Evolutionary conservation across 768 basidiomycete genomes (phyloP), one percentile per base, ranked within the genome.

Genomic region (Xerocomellus dryophilus): DNA sequence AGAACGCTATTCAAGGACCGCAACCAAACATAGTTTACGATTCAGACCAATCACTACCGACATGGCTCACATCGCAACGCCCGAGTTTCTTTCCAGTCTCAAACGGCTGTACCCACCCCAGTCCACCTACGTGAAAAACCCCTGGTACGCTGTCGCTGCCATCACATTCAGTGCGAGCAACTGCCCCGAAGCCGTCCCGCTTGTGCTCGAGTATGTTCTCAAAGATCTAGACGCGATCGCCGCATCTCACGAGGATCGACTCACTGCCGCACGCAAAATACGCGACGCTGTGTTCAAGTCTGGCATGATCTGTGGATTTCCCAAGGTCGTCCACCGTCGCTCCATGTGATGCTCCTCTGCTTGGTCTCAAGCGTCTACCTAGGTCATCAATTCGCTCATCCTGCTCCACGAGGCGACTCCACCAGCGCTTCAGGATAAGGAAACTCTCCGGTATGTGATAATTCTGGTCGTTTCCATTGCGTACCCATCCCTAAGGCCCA

Each of bases 211-310:
- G 40, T 70, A 78, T 55, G 82, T 74, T 3, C 61, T 82, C 42
- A 51, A 71, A 3, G 80, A 83, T 43, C 66, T 83, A 1, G 68
- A 73, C 51, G 58, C 61, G 10, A 62, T 70, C 50, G 27, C 55
- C 51, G 65, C 61, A 54, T 20, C 56, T 1, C 61, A 68, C 8
- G 64, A 72, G 17, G 75, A 82, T 51, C 72, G 66, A 39, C 62
- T 73, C 21, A 42, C 73, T 8, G 71, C 86, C 3, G 79, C 79
- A 36, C 74, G 78, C 49, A 83, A 77, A 59, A 66, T 86, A n/a
- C 73, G 83, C 29, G 86, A 88, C 55, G 80, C 78, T 1, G 56
- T 87, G 6, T 79, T 88, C 70, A 85, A 85, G 62, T 76, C 80
- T 5, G 85, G 82, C 4, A 61, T 84, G 58, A 73, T 79, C 18